Evolutionary conservation across 2,329 filamentous ascomycete species (phyloP), one percentile per base, ranked within the genome.

Genomic region (Verticillium tricorpus): DNA sequence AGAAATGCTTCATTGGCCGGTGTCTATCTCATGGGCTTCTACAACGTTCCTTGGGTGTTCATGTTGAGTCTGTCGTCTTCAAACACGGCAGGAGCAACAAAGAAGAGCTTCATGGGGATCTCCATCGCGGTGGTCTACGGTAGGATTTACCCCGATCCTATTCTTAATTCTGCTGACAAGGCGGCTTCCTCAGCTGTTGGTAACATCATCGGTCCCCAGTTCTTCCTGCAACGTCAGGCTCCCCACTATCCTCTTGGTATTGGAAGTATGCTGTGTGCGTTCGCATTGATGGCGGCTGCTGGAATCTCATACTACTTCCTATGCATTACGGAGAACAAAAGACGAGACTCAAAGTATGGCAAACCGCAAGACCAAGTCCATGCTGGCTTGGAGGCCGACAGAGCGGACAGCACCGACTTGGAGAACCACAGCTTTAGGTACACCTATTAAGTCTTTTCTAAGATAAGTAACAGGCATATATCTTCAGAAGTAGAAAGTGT

Each of bases 371-470:
- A 81, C 63, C 80, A 90, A 39, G 75, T 81, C 56, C 66, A 90
- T 69, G 75, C 76, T 14, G 87, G 83, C 14, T 90, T 90, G 87
- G 77, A 85, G 65, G 69, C 12, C 73, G 71, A 19, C 67, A 67
- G 9, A 64, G 67, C 63, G 66, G 63, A 50, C 67, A 63, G 1
- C 65, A 89, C 87, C 0, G 88, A 90, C 71, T 73, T 82, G 19
- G 76, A 86, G 74, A 90, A 90, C 67, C 86, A 90, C 62, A 86
- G 90, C 68, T 90, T 90, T 74, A 80, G 88, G 15, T 89, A 85
- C 72, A 79, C 87, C 56, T 86, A 86, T 67, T 86, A 71, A 52
- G 19, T 19, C 4, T 5, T 6, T 28, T 12, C 9, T 4, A 19
- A 12, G 45, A 1, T 25, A 1, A 52, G 37, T 40, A 40, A n/a